These are phyloP conservation scores for Bolboschoenus planiculmis DNA, from an alignment of 176 grass and related monocot genomes.

Conservation along the genomic window DNA sequence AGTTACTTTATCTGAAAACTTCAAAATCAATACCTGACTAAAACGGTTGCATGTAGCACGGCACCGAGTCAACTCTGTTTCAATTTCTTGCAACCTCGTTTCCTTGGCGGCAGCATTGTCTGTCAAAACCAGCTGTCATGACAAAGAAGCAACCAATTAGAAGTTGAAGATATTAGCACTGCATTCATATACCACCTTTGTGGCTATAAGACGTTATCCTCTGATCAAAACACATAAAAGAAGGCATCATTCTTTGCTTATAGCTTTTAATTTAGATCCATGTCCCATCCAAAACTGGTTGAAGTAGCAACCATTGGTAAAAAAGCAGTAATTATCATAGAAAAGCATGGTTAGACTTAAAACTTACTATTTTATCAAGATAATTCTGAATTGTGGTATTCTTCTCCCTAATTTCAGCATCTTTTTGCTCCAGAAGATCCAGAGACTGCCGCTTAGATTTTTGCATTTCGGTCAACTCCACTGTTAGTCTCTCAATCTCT, in stretches of 20 bases:
- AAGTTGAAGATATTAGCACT: not conserved
- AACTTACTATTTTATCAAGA: constrained; percentile 82
- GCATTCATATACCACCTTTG: not conserved
- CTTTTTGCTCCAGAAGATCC: constrained; percentile 78
- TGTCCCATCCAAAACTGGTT: not conserved
- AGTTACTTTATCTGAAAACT: no score
- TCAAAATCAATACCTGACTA: constrained; percentile 47
- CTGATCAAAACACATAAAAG: not conserved
- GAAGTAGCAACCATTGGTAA: no score
- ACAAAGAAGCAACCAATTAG: constrained; percentile 8
- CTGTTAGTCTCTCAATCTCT: constrained; percentile 56
- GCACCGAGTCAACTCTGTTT: constrained; percentile 61
- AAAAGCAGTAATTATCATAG: not conserved
- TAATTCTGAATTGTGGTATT: constrained; percentile 76
- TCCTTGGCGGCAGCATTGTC: constrained; percentile 59
- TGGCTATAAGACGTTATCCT: not conserved
- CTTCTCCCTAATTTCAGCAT: constrained; percentile 73
- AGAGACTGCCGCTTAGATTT: constrained; percentile 70
- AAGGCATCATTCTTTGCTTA: not conserved
- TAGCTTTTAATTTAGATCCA: not conserved
- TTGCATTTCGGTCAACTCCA: constrained; percentile 59
- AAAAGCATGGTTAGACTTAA: not conserved
- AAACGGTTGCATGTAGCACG: constrained; percentile 66
- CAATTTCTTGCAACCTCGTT: constrained; percentile 56
- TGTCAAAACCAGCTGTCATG: constrained; percentile 60